Evolutionary conservation across 257 asterid species (phyloP), one percentile per base, ranked within the genome.

Genomic region (Cinchona pubescens): DNA sequence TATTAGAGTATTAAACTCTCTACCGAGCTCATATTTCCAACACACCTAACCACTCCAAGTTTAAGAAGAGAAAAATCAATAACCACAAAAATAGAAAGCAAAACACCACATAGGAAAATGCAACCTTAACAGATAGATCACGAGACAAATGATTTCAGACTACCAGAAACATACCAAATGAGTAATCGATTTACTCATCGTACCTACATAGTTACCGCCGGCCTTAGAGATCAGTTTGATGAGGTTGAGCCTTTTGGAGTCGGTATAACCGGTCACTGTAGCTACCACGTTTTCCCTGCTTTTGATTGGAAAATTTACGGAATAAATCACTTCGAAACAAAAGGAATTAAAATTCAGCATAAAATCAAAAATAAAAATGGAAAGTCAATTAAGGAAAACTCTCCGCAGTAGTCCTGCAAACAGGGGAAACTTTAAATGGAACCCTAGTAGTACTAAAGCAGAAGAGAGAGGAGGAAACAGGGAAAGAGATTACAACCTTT

Each of bases 251-350:
- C 89, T 78, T 71, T 79, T 74, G 68, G 59, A 45, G 29, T 85
- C 89, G 53, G 46, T 71, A 75, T 85, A 85, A 56, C 89, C 89
- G 25, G 85, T 80, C 12, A 82, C 86, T 16, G 86, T 87, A 59
- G 91, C 93, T 43, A 94, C 49, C 30, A 92, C 93, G 37, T 81
- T 77, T 80, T 89, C 87, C 98, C 90, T 94, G 81, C 79, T 96
- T 79, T 76, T 38, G 67, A 85, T 77, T 4, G 83, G 85, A 37
- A 76, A 75, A 37, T 15, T 69, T 18, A 27, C 61, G 12, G 79
- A 64, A 40, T n/a, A n/a, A n/a, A n/a, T n/a, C n/a, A 63, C 88
- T 83, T 78, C 4, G 12, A 66, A 77, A 16, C 30, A 21, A 55
- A 55, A 21, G 7, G 5, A 55, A 21, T 7, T 7, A 21, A 0